phyloP scores from a whole-genome alignment of 768 basidiomycete species.

The Panus rudis region DNA sequence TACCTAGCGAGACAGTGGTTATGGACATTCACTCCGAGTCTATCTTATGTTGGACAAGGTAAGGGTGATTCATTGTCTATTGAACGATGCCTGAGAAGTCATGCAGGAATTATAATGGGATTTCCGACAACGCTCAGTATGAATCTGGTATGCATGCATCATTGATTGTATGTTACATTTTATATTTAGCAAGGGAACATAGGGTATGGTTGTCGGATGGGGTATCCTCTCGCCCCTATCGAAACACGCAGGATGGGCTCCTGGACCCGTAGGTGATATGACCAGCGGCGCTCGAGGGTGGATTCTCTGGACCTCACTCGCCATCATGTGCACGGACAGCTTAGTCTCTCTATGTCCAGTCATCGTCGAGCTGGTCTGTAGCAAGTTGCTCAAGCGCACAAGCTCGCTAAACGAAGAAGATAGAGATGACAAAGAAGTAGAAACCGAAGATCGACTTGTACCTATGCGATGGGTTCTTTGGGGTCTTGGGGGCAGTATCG shows the following conservation, averaged over 20 bases:
- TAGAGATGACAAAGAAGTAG: slow-evolving; percentile 56
- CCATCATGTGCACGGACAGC: slow-evolving; percentile 93
- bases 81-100: slow-evolving; percentile 1
- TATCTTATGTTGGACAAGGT: slow-evolving; percentile 94
- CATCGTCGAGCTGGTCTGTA: slow-evolving; percentile 41
- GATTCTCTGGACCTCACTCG: slow-evolving; percentile 95
- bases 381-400: slow-evolving; percentile 18
- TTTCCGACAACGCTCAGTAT: slow-evolving; percentile 91
- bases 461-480: slow-evolving; percentile 69
- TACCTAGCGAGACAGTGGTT: slow-evolving; percentile 84
- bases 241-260: slow-evolving; percentile 83
- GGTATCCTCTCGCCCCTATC: slow-evolving; percentile 85
- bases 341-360: slow-evolving; percentile 82
- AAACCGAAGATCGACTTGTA: slow-evolving; percentile 75
- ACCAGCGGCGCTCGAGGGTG: slow-evolving; percentile 85
- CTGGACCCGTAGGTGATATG: slow-evolving; percentile 86
- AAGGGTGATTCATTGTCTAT: slow-evolving; percentile 1
- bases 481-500: slow-evolving; percentile 57
- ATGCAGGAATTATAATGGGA: slow-evolving; percentile 90
- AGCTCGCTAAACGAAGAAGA: slow-evolving; percentile 13
- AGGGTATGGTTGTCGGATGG: slow-evolving; percentile 99
- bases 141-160: slow-evolving; percentile 56
- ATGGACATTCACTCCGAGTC: slow-evolving; percentile 89
- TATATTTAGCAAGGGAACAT: slow-evolving; percentile 2
- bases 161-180: not conserved